Base-by-base conservation (phyloP, 2,329 filamentous ascomycete species). In the Ceratocystis eucalypticola region DNA sequence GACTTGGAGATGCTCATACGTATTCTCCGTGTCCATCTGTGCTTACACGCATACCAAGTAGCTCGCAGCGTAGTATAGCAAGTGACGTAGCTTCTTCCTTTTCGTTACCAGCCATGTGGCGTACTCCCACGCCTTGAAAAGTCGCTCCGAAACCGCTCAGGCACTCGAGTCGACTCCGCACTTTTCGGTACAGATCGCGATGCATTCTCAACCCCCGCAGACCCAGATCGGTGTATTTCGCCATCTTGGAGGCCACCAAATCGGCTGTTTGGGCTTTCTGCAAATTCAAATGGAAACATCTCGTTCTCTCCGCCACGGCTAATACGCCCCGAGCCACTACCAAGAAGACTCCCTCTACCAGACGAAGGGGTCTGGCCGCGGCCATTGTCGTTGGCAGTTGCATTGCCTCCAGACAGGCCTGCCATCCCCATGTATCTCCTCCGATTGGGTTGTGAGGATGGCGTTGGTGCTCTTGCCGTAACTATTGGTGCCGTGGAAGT, bases 191-290 rank as follows among this genome's bases (percentile, higher is more conserved):
- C 55, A 33, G 55, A 59, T 25, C 55, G 30, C 17, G 55, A 59
- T 2, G 55, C 55, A 15, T 30, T 50, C 46, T 33, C 78, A 73
- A 20, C 70, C 28, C 74, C 79, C 64, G 76, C 74, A 67, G 55
- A 17, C 28, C 76, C 75, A 25, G 76, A 28, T 5, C 25, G 44
- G 15, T 62, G 74, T 55, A 77, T 41, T 41, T 41, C 74, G 1
- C 74, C 75, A 69, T 86, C 84, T 70, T 87, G 84, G 6, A 86
- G 73, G 70, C 83, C 86, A 70, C 82, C 86, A 69, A 82, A 79
- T 69, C 84, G 77, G 3, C 64, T 57, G 80, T 80, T 66, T 80
- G 79, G 20, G 81, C 78, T 68, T 20, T 68, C 66, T 7, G 64
- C 45, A 20, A 68, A 50, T 15, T 68, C 66, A 57, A 68, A 50